These are phyloP conservation scores for Calonectria pseudoturangicola DNA, from an alignment of 2,329 filamentous ascomycete species.

Conservation along the genomic window DNA sequence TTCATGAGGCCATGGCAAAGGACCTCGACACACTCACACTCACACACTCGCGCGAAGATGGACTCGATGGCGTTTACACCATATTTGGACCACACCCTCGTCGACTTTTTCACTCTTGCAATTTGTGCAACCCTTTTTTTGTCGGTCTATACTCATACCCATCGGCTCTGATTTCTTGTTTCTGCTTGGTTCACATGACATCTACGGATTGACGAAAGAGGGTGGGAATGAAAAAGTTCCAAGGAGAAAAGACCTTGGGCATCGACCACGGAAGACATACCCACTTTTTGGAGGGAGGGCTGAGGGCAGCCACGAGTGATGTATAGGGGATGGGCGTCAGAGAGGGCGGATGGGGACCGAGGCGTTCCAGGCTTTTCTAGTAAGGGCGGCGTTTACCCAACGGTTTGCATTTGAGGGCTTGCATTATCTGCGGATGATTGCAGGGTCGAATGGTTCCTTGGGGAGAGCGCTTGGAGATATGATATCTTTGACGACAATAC, in stretches of 20 bases:
- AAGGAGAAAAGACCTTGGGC: slow-evolving; percentile 49
- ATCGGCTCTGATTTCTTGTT: slow-evolving; percentile 58
- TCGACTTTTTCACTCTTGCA: slow-evolving; percentile 51
- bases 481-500: slow-evolving; percentile 61
- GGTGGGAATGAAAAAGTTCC: slow-evolving; percentile 51
- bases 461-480: slow-evolving; percentile 54
- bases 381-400: slow-evolving; percentile 51
- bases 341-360: slow-evolving; percentile 45
- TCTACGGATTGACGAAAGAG: slow-evolving; percentile 56
- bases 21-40: slow-evolving; percentile 36
- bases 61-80: slow-evolving; percentile 44
- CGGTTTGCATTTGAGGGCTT: slow-evolving; percentile 54
- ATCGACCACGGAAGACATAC: slow-evolving; percentile 53
- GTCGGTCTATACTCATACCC: slow-evolving; percentile 55
- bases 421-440: slow-evolving; percentile 53
- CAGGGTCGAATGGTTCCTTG: slow-evolving; percentile 52
- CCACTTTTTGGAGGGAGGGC: slow-evolving; percentile 47
- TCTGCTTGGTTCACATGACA: slow-evolving; percentile 55
- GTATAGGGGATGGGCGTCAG: slow-evolving; percentile 41
- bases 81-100: slow-evolving; percentile 44
- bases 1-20: slow-evolving; percentile 42
- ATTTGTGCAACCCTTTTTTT: slow-evolving; percentile 47
- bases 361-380: slow-evolving; percentile 55
- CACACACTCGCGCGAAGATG: slow-evolving; percentile 40
- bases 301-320: slow-evolving; percentile 48